phyloP scores from a whole-genome alignment of 306 rosid species.

The Nissolia schottii region DNA sequence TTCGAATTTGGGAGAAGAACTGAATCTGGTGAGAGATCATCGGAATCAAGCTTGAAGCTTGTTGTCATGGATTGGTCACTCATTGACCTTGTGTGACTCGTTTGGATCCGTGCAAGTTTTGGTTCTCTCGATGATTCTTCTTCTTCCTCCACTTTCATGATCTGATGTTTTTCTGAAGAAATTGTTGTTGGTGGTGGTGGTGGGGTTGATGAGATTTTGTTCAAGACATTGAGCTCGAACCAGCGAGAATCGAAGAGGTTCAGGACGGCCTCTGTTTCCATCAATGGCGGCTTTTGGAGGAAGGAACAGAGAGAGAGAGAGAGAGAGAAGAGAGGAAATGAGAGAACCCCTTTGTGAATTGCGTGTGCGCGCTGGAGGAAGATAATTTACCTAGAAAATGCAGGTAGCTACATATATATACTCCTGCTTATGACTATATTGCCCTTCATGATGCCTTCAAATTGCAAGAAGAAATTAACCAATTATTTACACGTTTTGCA shows the following conservation, averaged over 20 bases:
- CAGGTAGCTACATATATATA: background rate
- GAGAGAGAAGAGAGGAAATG: too few species aligned
- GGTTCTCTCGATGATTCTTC: slow-evolving; percentile 25
- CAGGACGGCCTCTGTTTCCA: slow-evolving; percentile 49
- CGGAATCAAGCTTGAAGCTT: slow-evolving; percentile 37
- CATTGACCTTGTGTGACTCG: slow-evolving; percentile 46
- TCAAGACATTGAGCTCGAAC: slow-evolving; percentile 45
- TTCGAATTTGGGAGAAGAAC: slow-evolving; percentile 43
- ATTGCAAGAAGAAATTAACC: slow-evolving; percentile 2
- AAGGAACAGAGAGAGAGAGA: background rate
- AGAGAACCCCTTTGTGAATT: background rate
- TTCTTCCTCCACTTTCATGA: background rate
- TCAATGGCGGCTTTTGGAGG: slow-evolving; percentile 37
- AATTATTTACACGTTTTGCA: slow-evolving; percentile 42
- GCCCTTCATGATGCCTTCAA: slow-evolving; percentile 26
- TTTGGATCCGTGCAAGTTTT: slow-evolving; percentile 35
- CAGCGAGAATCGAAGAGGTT: slow-evolving; percentile 55
- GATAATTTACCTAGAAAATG: background rate
- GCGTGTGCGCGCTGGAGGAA: background rate
- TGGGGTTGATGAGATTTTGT: slow-evolving; percentile 1
- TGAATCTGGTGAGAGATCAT: slow-evolving; percentile 53
- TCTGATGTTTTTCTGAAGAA: slow-evolving; percentile 25
- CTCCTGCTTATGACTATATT: slow-evolving; percentile 19
- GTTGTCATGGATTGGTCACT: slow-evolving; percentile 57
- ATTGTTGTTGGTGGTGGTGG: background rate